Evolutionary conservation across 2,329 filamentous ascomycete genomes (phyloP).

Genomic region (Leptosphaerulina australis): DNA sequence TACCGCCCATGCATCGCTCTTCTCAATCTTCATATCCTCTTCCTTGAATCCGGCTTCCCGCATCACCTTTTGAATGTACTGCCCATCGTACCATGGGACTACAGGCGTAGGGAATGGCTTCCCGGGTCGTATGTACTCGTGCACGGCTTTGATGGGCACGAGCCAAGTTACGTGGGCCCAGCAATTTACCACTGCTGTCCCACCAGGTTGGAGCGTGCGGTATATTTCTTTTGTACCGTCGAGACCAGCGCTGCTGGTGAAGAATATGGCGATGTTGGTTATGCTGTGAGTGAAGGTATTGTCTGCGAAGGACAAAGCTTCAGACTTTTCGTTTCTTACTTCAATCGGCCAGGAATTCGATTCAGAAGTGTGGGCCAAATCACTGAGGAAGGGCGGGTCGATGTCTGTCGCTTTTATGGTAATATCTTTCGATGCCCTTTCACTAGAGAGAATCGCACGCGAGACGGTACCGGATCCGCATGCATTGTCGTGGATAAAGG

Average conservation of each 20-base stretch:
- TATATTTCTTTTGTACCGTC: conserved; percentile 47
- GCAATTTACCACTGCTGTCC: conserved; percentile 49
- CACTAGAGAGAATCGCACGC: conserved; percentile 27
- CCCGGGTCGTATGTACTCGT: conserved; percentile 26
- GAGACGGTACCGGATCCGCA: conserved; percentile 42
- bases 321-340: conserved; percentile 26
- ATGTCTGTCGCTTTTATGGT: conserved; percentile 42
- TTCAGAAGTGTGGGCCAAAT: conserved; percentile 16
- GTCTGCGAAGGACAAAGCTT: conserved; percentile 32
- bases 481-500: conserved; percentile 46
- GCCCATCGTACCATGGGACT: conserved; percentile 36
- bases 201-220: conserved; percentile 48
- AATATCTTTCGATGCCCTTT: conserved; percentile 11
- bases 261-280: conserved; percentile 51
- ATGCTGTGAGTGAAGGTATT: conserved; percentile 48
- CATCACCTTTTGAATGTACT: conserved; percentile 37
- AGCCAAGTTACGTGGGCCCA: conserved; percentile 40
- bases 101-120: conserved; percentile 27
- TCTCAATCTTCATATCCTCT: conserved; percentile 30
- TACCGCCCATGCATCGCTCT: conserved; percentile 33
- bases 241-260: conserved; percentile 38
- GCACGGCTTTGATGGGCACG: conserved; percentile 26
- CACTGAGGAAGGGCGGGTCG: conserved; percentile 36
- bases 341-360: conserved; percentile 33
- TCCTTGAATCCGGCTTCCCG: conserved; percentile 34